Conservation (phyloP, 1,284 basidiomycete genomes). For the Prillingera fragicola region DNA sequence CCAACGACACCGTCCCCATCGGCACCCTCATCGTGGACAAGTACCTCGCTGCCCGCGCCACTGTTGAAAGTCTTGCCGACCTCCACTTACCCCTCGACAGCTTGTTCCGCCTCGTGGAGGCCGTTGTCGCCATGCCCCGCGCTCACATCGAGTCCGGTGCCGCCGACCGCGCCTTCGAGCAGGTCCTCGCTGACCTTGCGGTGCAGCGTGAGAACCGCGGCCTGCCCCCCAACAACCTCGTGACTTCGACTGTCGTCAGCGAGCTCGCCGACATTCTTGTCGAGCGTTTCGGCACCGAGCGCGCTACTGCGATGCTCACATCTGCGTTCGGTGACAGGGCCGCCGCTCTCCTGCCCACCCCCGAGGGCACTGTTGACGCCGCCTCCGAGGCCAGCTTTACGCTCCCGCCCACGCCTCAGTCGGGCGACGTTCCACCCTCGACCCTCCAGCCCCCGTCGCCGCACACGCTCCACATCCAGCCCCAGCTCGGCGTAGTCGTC, state of each 20-base stretch:
- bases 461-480: conserved; percentile 15
- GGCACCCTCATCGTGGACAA: conserved; percentile 20
- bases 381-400: conserved; percentile 11
- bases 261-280: conserved; percentile 14
- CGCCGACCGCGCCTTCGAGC: conserved; percentile 50
- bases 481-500: conserved; percentile 19
- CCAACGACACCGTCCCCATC: conserved; percentile 5
- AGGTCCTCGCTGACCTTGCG: conserved; percentile 51
- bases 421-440: conserved; percentile 6
- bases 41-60: conserved; percentile 12
- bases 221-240: conserved; percentile 42
- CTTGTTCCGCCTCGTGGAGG: conserved; percentile 18
- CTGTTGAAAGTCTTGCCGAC: neutral
- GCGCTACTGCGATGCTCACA: conserved; percentile 19
- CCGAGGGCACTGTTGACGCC: neutral
- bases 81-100: conserved; percentile 2
- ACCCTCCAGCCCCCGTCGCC: conserved; percentile 10
- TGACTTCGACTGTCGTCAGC: conserved; percentile 42
- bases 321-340: conserved; percentile 22
- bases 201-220: conserved; percentile 4
- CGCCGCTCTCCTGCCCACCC: conserved; percentile 14
- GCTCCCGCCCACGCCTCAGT: conserved; percentile 9
- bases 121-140: conserved; percentile 3
- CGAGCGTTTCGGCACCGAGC: conserved; percentile 39
- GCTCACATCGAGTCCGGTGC: conserved; percentile 19